Base-by-base conservation (phyloP, 2,329 filamentous ascomycete genomes). In the Colletotrichum viniferum region DNA sequence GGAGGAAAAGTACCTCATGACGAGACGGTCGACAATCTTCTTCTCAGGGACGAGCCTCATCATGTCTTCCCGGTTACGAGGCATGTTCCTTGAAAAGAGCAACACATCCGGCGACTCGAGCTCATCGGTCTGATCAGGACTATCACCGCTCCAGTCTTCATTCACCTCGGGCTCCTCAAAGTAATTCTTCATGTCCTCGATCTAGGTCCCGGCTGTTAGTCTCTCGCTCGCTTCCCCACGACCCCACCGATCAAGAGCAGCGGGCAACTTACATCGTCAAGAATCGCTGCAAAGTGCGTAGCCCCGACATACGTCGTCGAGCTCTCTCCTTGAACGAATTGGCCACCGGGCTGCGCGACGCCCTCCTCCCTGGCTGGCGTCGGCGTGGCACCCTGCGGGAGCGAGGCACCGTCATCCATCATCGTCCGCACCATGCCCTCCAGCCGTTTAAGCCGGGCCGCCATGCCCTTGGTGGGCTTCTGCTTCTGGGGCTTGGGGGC, bases 241-340 rank as follows among this genome's bases (percentile, higher is more conserved):
- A n/a, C 7, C 2, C 24, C 52, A 8, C 5, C 18, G 21, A 12
- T 9, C 21, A 16, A 4, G 26, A 12, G 4, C 7, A 48, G 16
- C 5, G 21, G 6, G 36, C 26, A 56, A 82, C 87, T 85, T 78
- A 91, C 90, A 83, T 92, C 89, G 79, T 92, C 88, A 13, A 92
- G 81, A 81, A 92, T 91, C 3, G 90, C 90, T 84, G 91, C 88
- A 77, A 90, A 91, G 74, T 92, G 90, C 60, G 90, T 92, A 5
- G 90, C 90, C 2, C 90, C 90, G 6, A 92, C 87, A 77, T 91
- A 92, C 6, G 87, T 89, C 56, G 86, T 87, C 12, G 84, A 85
- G 66, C 82, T 81, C 43, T 84, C 80, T 4, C 86, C 84, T 26
- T 84, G 81, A 24, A 90, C 83, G 8, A 91, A 84, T 69, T 88